phyloP scores from a whole-genome alignment of 2,329 filamentous ascomycete species.

The Diaporthe eres region DNA sequence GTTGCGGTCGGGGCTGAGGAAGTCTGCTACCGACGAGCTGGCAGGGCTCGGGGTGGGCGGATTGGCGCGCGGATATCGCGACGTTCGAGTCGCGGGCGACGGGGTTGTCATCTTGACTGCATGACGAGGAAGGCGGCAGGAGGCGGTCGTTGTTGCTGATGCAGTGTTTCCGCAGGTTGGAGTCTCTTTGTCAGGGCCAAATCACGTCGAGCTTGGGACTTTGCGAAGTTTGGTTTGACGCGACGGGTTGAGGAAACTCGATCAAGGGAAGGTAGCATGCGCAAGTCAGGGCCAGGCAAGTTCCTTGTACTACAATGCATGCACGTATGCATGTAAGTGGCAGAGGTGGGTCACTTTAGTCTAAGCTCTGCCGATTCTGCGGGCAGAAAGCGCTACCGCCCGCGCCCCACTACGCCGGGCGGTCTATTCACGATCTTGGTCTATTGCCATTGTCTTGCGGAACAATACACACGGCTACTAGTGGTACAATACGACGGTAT shows the following conservation, averaged over 20 bases:
- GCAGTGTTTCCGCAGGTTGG: neutral
- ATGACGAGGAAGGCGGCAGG: constrained; percentile 16
- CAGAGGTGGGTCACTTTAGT: neutral
- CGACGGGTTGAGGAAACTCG: constrained; percentile 27
- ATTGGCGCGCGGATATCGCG: constrained; percentile 40
- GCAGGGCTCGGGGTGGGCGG: constrained; percentile 34
- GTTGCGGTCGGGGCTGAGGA: constrained; percentile 41
- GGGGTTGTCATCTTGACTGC: constrained; percentile 36
- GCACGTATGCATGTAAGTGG: constrained; percentile 2
- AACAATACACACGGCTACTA: constrained; percentile 7
- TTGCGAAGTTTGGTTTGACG: constrained; percentile 17
- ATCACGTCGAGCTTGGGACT: neutral
- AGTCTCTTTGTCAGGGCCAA: neutral
- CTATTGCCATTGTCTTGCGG: constrained; percentile 5
- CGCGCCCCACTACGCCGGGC: constrained; percentile 16
- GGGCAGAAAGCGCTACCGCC: constrained; percentile 40
- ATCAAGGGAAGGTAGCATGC: constrained; percentile 19
- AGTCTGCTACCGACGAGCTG: constrained; percentile 35
- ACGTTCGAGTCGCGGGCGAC: constrained; percentile 40
- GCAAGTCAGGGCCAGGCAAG: constrained; percentile 30
- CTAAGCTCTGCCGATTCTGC: constrained; percentile 38
- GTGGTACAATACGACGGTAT: constrained; percentile 26
- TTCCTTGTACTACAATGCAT: constrained; percentile 23
- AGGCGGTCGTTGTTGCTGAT: neutral
- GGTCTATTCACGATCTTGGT: constrained; percentile 11